Conservation (phyloP, 208 protist species). For the Naegleria gruberi region DNA sequence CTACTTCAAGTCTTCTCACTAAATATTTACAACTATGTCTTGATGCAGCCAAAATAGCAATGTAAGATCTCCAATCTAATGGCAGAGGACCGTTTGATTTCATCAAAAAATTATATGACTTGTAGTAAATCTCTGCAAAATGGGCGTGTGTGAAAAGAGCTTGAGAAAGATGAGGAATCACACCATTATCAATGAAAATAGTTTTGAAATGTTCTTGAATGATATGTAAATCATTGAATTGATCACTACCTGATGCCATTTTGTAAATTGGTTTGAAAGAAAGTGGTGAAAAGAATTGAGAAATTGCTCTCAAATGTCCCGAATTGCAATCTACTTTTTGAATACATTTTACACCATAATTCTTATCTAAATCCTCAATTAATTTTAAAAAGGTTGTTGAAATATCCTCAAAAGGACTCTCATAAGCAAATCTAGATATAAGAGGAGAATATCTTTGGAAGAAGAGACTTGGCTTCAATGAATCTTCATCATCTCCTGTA, state of each 20-base stretch:
- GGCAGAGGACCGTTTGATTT: background rate
- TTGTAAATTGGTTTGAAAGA: background rate
- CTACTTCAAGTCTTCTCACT: background rate
- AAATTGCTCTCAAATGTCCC: background rate
- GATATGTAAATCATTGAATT: too few relatives aligned
- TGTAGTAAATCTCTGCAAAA: background rate
- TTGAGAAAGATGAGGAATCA: background rate
- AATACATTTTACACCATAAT: background rate
- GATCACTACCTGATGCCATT: background rate
- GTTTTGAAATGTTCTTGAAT: background rate
- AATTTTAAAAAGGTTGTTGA: background rate
- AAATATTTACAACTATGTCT: slow-evolving; percentile 24
- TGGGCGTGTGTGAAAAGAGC: background rate
- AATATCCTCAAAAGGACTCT: slow-evolving; percentile 22
- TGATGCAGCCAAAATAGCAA: background rate
- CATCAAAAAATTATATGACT: background rate
- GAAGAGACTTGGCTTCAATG: background rate
- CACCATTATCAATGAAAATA: slow-evolving; percentile 3
- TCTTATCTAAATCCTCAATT: background rate
- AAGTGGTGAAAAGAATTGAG: background rate
- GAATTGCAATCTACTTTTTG: background rate
- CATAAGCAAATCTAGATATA: slow-evolving; percentile 17
- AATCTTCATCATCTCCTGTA: background rate
- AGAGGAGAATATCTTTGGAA: background rate
- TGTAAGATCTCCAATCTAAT: background rate